Percentiles rank a stretch among this genome's conserved stretches.
Conservation (phyloP, 2,329 filamentous ascomycete species). For the Trichoderma oligosporum region DNA sequence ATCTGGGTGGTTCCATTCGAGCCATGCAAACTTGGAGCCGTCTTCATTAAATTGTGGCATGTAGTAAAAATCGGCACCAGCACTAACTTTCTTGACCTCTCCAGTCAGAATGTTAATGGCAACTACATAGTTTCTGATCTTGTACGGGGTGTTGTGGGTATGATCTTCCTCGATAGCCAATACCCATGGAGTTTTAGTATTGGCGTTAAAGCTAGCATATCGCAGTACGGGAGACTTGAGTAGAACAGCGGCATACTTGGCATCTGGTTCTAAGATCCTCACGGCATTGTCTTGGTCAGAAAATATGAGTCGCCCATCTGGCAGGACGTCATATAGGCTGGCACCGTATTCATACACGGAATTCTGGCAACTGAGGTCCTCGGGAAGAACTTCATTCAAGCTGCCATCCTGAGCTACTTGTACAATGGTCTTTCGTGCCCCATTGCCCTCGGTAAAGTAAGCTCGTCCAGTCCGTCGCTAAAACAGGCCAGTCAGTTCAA, state of each 20-base stretch:
- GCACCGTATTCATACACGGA: constrained; percentile 53
- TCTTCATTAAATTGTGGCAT: constrained; percentile 47
- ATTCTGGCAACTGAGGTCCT: constrained; percentile 41
- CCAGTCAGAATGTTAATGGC: constrained; percentile 41
- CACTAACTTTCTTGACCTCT: constrained; percentile 37
- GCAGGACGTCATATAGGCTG: constrained; percentile 39
- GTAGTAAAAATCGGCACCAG: constrained; percentile 51
- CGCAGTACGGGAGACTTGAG: constrained; percentile 35
- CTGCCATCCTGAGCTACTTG: constrained; percentile 34
- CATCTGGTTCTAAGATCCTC: constrained; percentile 40
- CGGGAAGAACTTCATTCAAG: constrained; percentile 41
- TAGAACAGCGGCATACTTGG: constrained; percentile 33
- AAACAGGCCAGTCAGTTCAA: background rate
- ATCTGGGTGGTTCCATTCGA: constrained; percentile 53
- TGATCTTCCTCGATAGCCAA: constrained; percentile 53
- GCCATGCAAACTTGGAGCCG: constrained; percentile 46
- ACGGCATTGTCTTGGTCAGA: constrained; percentile 43
- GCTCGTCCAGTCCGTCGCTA: constrained; percentile 31
- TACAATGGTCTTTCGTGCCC: constrained; percentile 44
- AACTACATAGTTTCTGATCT: constrained; percentile 39
- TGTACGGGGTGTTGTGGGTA: constrained; percentile 30
- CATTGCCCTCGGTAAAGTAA: constrained; percentile 38
- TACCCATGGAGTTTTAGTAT: constrained; percentile 39
- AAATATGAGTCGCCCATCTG: constrained; percentile 44
- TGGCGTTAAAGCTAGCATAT: constrained; percentile 46